These are phyloP conservation scores for Syzygium syzygioides DNA, from an alignment of 441 rosid genomes.

Conservation along the genomic window DNA sequence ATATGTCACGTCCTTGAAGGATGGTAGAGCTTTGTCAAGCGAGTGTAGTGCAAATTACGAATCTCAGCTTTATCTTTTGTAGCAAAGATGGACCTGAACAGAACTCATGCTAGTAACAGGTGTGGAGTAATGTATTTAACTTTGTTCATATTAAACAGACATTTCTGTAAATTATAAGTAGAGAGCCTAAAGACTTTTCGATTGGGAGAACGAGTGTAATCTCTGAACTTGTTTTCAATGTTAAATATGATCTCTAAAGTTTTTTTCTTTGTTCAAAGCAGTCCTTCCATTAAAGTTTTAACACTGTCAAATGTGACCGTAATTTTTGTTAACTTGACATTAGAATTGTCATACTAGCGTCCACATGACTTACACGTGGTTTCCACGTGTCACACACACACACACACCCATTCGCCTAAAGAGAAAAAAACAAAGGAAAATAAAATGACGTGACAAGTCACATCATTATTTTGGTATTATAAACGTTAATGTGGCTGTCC, in stretches of 20 bases:
- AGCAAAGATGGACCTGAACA: neutral
- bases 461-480: neutral
- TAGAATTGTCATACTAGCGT: neutral
- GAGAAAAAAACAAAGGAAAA: too few species aligned
- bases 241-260: neutral
- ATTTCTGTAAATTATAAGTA: neutral
- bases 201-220: neutral
- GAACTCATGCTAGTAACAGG: neutral
- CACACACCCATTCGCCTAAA: neutral
- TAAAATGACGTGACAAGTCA: accelerated
- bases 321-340: neutral
- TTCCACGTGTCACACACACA: neutral
- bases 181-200: neutral
- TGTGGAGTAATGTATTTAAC: neutral
- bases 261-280: neutral
- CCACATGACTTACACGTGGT: neutral
- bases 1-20: neutral
- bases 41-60: neutral
- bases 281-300: neutral
- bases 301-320: neutral
- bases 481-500: neutral
- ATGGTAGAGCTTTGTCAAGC: neutral
- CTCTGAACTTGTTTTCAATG: neutral
- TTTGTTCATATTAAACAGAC: neutral
- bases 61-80: neutral